Evolutionary conservation across 1,284 basidiomycete species (phyloP).

Genomic region (Sphagnurus paluster): DNA sequence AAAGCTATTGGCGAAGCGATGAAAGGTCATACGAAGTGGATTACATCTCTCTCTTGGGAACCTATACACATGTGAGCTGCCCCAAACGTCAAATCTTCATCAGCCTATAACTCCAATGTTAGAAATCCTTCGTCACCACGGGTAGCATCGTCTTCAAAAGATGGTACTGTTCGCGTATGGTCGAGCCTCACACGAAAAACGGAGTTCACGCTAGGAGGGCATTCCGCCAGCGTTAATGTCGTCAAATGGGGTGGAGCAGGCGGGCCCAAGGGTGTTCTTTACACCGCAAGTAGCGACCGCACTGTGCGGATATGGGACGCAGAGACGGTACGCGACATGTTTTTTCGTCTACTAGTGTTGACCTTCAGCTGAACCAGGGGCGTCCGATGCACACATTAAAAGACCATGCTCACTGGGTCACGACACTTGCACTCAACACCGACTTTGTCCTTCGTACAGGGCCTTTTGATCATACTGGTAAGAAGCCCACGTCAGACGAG

Average conservation of each 20-base stretch:
- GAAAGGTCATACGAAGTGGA: slow-evolving; percentile 95
- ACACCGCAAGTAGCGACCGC: slow-evolving; percentile 93
- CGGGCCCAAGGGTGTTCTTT: slow-evolving; percentile 76
- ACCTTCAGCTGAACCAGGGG: slow-evolving; percentile 45
- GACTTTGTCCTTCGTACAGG: slow-evolving; percentile 95
- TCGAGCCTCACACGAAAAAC: slow-evolving; percentile 70
- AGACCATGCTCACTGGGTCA: slow-evolving; percentile 99
- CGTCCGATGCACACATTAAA: slow-evolving; percentile 74
- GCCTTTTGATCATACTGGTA: slow-evolving; percentile 88
- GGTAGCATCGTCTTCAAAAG: slow-evolving; percentile 94
- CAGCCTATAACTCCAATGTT: background rate
- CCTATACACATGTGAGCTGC: slow-evolving; percentile 80
- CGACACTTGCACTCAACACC: slow-evolving; percentile 92
- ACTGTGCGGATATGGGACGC: slow-evolving; percentile 96
- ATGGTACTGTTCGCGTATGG: slow-evolving; percentile 95
- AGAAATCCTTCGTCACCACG: slow-evolving; percentile 79
- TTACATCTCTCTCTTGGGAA: slow-evolving; percentile 96
- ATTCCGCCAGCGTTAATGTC: slow-evolving; percentile 92
- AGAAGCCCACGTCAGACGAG: slow-evolving; percentile 72
- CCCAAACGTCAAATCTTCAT: slow-evolving; percentile 5
- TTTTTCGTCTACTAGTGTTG: background rate
- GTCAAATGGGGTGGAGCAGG: slow-evolving; percentile 93
- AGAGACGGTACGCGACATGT: slow-evolving; percentile 53
- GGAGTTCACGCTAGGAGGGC: slow-evolving; percentile 90
- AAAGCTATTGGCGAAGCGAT: slow-evolving; percentile 83